Base-by-base conservation (phyloP, 1,284 basidiomycete species). In the Microbotryum intermedium region DNA sequence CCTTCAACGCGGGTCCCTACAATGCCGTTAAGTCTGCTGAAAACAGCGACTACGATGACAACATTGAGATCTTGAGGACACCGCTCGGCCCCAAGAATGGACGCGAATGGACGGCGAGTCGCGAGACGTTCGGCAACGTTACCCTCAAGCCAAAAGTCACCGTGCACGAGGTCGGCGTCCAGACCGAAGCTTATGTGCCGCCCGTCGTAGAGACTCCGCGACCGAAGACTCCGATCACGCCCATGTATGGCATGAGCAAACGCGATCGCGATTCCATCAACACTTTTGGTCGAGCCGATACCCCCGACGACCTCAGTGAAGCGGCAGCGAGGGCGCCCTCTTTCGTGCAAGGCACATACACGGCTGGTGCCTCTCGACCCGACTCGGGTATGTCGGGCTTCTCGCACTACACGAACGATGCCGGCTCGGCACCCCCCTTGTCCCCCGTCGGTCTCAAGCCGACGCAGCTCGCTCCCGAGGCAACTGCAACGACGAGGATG, bases 101-200 rank as follows among this genome's bases (percentile, higher is more conserved):
- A 16, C 34, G 34, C 18, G 34, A 39, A 39, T 39, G 34, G 34
- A 16, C 34, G 34, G 34, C 34, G 11, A 18, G 42, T 20, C 52
- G 52, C 42, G 42, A 23, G 4, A 18, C 25, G 5, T 20, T 49
- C 46, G 48, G 47, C 48, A 57, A 53, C 21, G 13, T 51, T 42
- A 21, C 34, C 30, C n/a, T 2, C 56, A 42, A 45, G 54, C 28
- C 53, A 52, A 62, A 10, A 6, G 69, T 70, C 13, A 62, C 60
- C 13, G 69, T 65, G 39, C 49, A 58, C 50, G 56, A 64, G 56
- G 53, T 44, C n/a, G 45, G 57, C 9, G 50, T 84, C 30, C 87
- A 90, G 75, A 90, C 87, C 3, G 88, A 90, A 60, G 79, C 79
- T 50, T 84, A 83, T 80, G 75, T 72, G n/a, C 80, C 81, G 21